Evolutionary conservation across 176 grass and related monocot species (phyloP), one percentile per base, ranked within the genome.

Genomic region (Eleusine indica): DNA sequence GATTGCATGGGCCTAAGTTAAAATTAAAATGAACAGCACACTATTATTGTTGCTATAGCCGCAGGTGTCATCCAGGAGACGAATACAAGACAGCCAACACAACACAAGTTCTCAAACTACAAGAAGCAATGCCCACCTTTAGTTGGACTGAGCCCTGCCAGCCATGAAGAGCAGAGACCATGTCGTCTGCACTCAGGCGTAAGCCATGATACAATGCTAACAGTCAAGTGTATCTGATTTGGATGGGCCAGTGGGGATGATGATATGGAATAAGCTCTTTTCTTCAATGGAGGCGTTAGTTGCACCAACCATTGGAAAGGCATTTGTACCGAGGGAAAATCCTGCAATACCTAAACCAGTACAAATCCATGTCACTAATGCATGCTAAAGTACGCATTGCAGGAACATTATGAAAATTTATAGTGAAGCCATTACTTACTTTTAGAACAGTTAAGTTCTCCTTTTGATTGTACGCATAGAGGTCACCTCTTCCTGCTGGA

Each of bases 281-380:
- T 98, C 84, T 93, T 95, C 75, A 98, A 74, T 32, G 92, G 91
- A 87, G 96, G 96, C 15, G 92, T 91, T 74, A 98, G 87, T 77
- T 95, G 96, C 41, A 93, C 92, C 76, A 98, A 71, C 95, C 95
- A 95, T 81, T 98, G 92, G 82, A 98, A 95, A 86, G 95, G 89
- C 88, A 95, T 92, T 60, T 90, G 86, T 70, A 95, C 92, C 0
- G 91, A 98, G 58, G 92, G 87, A 81, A 98, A 98, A 88, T 95
- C 96, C 77, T 98, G 89, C 86, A 95, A 73, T 66, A 95, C 87
- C 92, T 98, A 70, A 90, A 74, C 46, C 38, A 74, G 9, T n/a
- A 76, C 7, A 69, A 78, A 77, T 37, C 70, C 32, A 32, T 32
- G 32, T 32, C 32, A 32, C 32, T 32, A 32, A 32, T 32, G 32